Evolutionary conservation across 805 yeast species (phyloP).

Genomic region (Yamadazyma ubonensis): DNA sequence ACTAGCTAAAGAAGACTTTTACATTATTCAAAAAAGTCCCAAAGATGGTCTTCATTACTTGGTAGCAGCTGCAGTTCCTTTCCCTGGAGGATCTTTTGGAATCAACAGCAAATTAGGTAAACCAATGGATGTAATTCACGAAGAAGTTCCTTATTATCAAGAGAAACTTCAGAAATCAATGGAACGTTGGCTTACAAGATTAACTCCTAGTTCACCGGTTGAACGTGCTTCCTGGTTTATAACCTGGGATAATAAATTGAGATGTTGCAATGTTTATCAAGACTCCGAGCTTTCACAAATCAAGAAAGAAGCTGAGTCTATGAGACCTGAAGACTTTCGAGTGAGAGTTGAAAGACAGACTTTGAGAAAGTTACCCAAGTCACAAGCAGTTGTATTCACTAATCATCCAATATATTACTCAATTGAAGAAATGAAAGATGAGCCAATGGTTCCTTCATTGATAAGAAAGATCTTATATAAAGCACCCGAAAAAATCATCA

Average conservation of each 20-base stretch:
- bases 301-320: conserved; percentile 19
- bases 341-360: conserved; percentile 76
- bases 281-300: conserved; percentile 40
- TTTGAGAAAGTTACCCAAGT: conserved; percentile 61
- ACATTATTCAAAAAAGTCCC: conserved; percentile 55
- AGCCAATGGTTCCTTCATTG: conserved; percentile 74
- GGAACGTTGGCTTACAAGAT: conserved; percentile 69
- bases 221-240: conserved; percentile 77
- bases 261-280: conserved; percentile 56
- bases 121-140: conserved; percentile 62
- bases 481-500: conserved; percentile 63
- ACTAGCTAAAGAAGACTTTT: conserved; percentile 76
- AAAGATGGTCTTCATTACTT: conserved; percentile 59
- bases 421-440: conserved; percentile 77
- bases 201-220: conserved; percentile 61
- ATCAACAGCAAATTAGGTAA: conserved; percentile 59
- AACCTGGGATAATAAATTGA: conserved; percentile 68
- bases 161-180: conserved; percentile 64
- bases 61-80: conserved; percentile 74
- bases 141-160: conserved; percentile 67
- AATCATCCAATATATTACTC: conserved; percentile 78
- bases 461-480: conserved; percentile 61
- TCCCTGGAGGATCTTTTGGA: conserved; percentile 77
- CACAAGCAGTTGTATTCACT: conserved; percentile 66
- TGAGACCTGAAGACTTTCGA: conserved; percentile 54